Percentiles rank a stretch among this genome's conserved stretches.
Evolutionary conservation across 2,329 filamentous ascomycete species (phyloP).

Genomic region (Lachnellula cervina): DNA sequence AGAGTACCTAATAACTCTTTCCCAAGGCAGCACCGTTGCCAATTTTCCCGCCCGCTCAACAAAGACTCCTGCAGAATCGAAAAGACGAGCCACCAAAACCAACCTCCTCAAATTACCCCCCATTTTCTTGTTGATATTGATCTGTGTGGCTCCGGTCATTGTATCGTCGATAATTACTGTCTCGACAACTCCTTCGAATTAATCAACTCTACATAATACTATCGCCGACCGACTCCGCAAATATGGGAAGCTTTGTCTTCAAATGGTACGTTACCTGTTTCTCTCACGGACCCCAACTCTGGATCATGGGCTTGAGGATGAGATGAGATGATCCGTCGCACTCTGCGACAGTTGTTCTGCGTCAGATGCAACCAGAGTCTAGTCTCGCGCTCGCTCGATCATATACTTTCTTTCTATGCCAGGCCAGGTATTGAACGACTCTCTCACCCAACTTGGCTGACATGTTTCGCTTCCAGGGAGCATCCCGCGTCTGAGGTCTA

Average conservation of each 20-base stretch:
- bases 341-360: neutral
- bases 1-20: no score
- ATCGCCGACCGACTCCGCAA: constrained; percentile 6
- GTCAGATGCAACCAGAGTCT: neutral
- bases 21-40: neutral
- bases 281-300: neutral
- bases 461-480: constrained; percentile 54
- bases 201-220: neutral
- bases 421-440: neutral
- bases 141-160: neutral
- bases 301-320: neutral
- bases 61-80: neutral
- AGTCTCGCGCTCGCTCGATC: neutral
- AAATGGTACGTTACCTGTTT: constrained; percentile 29
- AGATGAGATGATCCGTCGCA: neutral
- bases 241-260: constrained; percentile 35
- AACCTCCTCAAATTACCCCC: neutral
- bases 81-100: neutral
- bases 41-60: neutral
- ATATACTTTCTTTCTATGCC: neutral
- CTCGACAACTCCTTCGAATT: neutral
- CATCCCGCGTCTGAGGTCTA: constrained; percentile 79
- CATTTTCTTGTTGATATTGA: neutral
- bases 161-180: neutral
- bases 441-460: neutral